Evolutionary conservation across 768 basidiomycete species (phyloP).

Genomic region (Agaricus bisporus): DNA sequence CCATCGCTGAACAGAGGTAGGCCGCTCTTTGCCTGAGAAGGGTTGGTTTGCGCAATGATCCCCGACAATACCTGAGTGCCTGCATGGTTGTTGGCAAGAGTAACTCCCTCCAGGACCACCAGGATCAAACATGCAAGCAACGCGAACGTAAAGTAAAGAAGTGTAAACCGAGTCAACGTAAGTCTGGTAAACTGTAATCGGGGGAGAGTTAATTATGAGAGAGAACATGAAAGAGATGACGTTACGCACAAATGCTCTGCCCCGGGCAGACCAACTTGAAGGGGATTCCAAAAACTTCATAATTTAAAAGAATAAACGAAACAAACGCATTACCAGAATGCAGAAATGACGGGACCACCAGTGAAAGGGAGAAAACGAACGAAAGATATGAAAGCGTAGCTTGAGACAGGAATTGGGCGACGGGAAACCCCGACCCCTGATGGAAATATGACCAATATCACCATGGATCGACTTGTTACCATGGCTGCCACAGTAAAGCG

Average conservation of each 20-base stretch:
- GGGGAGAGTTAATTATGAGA: neutral
- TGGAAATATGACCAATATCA: neutral
- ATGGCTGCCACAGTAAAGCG: too few species aligned
- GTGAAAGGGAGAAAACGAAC: too few species aligned
- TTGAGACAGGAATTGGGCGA: too few species aligned
- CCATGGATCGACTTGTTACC: neutral
- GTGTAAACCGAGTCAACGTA: conserved; percentile 43
- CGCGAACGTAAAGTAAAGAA: conserved; percentile 41
- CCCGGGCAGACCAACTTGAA: conserved; percentile 18
- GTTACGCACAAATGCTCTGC: conserved; percentile 24
- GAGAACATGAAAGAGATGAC: neutral
- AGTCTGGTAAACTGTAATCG: conserved; percentile 36
- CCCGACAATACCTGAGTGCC: conserved; percentile 24
- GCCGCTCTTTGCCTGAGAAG: conserved; percentile 24
- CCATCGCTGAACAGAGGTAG: conserved; percentile 19
- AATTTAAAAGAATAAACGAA: neutral
- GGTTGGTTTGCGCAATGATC: conserved; percentile 7
- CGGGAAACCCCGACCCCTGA: neutral
- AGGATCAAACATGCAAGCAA: conserved; percentile 35
- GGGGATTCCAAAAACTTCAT: conserved; percentile 16
- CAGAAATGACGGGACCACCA: neutral
- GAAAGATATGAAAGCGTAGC: too few species aligned
- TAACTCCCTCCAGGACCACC: conserved; percentile 31
- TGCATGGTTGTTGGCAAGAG: conserved; percentile 29
- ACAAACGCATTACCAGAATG: conserved; percentile 6